Evolutionary conservation across 768 basidiomycete genomes (phyloP), one percentile per base, ranked within the genome.

Genomic region (Cyclocybe aegerita): DNA sequence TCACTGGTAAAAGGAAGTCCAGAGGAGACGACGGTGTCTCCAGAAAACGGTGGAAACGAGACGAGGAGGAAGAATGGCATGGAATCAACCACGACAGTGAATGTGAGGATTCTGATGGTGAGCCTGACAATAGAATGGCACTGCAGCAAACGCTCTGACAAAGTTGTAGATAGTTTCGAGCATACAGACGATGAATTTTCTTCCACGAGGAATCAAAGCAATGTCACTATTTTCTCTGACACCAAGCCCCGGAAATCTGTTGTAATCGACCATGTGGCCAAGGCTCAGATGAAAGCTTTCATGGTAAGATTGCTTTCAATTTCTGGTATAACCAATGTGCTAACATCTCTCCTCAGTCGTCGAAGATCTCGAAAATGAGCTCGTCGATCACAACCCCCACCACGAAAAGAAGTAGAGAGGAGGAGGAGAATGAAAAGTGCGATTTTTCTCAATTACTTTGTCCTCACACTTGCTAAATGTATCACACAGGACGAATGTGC

Each of bases 341-440:
- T 37, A 41, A 45, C 39, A 7, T 39, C 15, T 23, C 9, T 33
- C 43, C 38, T 43, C 52, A 91, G 90, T 93, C 90, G 3, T 90
- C 91, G 16, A 92, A 86, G 69, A 79, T 90, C 16, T 76, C 80
- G 14, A 85, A 82, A 58, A 52, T 91, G 29, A 75, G 74, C 17
- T 61, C 72, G 49, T 46, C 58, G 0, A 48, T 60, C 9, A 55
- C 53, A 31, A 23, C 57, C 7, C 49, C 47, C 43, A 52, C 43
- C 53, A 43, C 51, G 37, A 62, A 64, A 44, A 67, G 64, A 47
- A 59, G 65, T 9, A 52, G 65, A 12, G 70, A 66, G 34, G 77
- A 80, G 1, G 70, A 71, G n/a, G 82, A 79, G 39, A 78, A 84
- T 14, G 86, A 87, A 55, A 67, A 69, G 85, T 85, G 62, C 33